Evolutionary conservation across 2,329 filamentous ascomycete genomes (phyloP).

Genomic region (Chlorencoelia australis): DNA sequence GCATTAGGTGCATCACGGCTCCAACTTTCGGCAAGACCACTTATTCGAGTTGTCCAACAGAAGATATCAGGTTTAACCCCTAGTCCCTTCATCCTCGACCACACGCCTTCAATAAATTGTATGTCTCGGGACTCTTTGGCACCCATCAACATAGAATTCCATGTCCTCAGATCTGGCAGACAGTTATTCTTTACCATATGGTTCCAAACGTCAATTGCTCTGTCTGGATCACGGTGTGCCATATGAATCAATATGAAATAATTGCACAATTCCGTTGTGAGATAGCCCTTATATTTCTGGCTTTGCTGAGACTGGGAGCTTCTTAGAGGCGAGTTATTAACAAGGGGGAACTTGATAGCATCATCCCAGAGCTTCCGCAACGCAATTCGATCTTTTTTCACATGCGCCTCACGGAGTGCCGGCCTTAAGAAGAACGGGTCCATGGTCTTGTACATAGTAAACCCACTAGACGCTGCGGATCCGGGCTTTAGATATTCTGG

Average conservation of each 20-base stretch:
- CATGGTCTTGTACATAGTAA: no score
- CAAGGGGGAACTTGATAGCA: conserved; percentile 17
- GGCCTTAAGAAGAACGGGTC: no score
- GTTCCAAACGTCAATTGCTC: conserved; percentile 47
- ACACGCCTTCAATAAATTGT: conserved; percentile 53
- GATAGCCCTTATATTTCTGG: no score
- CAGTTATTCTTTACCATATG: conserved; percentile 43
- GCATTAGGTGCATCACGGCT: conserved; percentile 43
- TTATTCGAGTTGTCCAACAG: conserved; percentile 63
- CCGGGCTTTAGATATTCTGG: no score
- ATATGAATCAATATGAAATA: conserved; percentile 39
- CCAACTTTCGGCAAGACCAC: conserved; percentile 49
- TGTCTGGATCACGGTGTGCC: conserved; percentile 30
- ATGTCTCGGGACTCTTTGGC: conserved; percentile 51
- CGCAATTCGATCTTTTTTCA: conserved; percentile 15
- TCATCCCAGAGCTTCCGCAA: conserved; percentile 21
- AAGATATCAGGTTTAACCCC: conserved; percentile 50
- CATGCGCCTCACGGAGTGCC: no score
- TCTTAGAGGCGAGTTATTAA: no score
- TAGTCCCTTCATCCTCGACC: conserved; percentile 50
- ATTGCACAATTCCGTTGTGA: conserved; percentile 30
- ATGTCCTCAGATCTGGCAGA: conserved; percentile 53
- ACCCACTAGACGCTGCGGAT: no score
- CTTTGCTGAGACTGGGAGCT: no score
- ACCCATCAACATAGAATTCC: conserved; percentile 64